Evolutionary conservation across 108 stramenopile genomes (phyloP), one percentile per base, ranked within the genome.

Genomic region (Nitzschia inconspicua): DNA sequence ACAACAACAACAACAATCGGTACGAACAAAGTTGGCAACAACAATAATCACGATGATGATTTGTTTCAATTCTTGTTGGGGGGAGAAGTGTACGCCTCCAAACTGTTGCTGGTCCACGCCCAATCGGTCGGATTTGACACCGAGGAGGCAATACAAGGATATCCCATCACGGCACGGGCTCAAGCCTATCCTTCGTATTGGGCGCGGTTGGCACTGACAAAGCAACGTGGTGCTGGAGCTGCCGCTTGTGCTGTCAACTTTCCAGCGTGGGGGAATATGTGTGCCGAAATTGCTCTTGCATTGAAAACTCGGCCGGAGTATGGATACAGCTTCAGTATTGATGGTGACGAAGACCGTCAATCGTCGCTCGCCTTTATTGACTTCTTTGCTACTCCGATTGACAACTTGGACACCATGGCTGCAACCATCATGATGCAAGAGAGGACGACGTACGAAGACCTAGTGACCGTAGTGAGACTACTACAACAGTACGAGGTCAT

Each of bases 151-250:
- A 31, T 30, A 20, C 19, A 39, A 31, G 6, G 23, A 28, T 34
- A 40, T 37, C 3, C 60, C 3, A 7, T 62, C 2, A 49, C 49
- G 2, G 51, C 66, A 29, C 20, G 34, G 20, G 64, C 57, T 2
- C 72, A 73, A 25, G 72, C 51, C 6, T 73, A 73, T 43, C 72
- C 72, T n/a, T 73, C 72, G 30, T 73, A 73, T 44, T 73, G 72
- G 72, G 72, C 72, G 5, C 30, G 72, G 18, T 32, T 73, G 1
- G 72, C 72, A 30, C 30, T 73, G 10, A 39, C 58, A 19, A 35
- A 42, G 16, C 39, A 67, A 32, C 57, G 65, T 11, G 72, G 57
- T 14, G 72, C 72, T 11, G 72, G 65, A 19, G 72, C 72, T 14
- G 72, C 72, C 11, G 72, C 72, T 23, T 73, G 72, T 47, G 72